Conservation (phyloP, 805 yeast genomes). For the Candida maltosa region DNA sequence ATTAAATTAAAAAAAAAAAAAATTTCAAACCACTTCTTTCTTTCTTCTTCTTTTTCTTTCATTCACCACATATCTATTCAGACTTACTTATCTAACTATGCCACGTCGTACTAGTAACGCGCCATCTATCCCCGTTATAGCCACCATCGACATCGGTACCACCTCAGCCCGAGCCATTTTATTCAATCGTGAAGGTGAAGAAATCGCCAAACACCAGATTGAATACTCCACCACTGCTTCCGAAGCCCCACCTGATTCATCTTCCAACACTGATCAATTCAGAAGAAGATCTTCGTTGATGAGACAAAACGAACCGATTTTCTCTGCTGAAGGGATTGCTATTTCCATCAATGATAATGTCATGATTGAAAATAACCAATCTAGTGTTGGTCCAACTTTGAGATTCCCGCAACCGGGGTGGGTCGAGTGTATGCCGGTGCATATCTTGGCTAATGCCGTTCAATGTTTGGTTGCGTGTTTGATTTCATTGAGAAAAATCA, state of each 20-base stretch:
- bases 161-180: conserved; percentile 87
- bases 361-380: conserved; percentile 58
- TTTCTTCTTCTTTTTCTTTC: conserved; percentile 1
- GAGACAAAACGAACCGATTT: conserved; percentile 55
- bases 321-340: conserved; percentile 73
- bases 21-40: neutral
- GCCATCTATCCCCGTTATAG: conserved; percentile 45
- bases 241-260: conserved; percentile 44
- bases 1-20: no score
- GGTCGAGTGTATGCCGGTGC: conserved; percentile 91
- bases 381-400: conserved; percentile 62
- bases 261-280: conserved; percentile 42
- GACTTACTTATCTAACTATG: no score
- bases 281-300: conserved; percentile 40
- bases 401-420: conserved; percentile 82
- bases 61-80: neutral
- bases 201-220: conserved; percentile 84
- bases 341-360: conserved; percentile 55
- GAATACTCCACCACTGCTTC: conserved; percentile 79
- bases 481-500: conserved; percentile 52
- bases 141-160: conserved; percentile 86
- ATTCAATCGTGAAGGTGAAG: conserved; percentile 69
- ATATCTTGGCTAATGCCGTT: conserved; percentile 73
- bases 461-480: conserved; percentile 73
- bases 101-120: conserved; percentile 42